Base-by-base conservation (phyloP, 306 rosid genomes). In the Prunus mira region DNA sequence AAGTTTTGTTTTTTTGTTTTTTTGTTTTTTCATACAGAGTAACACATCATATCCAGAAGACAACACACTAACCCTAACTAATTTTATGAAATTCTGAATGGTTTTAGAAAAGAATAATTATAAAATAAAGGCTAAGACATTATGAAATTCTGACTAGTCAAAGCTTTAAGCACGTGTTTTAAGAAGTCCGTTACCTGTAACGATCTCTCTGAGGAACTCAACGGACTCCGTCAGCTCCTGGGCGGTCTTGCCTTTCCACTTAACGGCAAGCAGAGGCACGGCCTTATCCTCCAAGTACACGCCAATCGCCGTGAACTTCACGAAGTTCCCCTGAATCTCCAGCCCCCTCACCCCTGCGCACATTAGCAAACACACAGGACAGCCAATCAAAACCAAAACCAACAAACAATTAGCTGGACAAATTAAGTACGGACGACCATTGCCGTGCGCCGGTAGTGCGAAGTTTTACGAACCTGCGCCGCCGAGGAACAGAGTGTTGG, bases 251-350 rank as follows among this genome's bases (percentile, higher is more conserved):
- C 88, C 93, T 49, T 77, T 85, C 98, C 98, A 91, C 74, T 85
- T 94, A 6, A 70, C 68, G 73, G 89, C 73, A 0, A 94, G 91
- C 18, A 32, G 82, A 25, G 89, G 45, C 27, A 89, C 81, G 34
- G 91, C 93, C 20, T 65, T 79, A 4, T 82, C 86, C 86, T 94
- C 98, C 81, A 91, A 69, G 77, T 91, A 91, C 38, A 93, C 88
- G 0, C 91, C 97, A 3, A 93, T 77, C 50, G 81, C 86, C 3
- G 97, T 91, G 88, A 93, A 79, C 79, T 87, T 88, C 10, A 90
- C 86, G 24, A 88, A 83, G 1, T 87, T 82, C 7, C 91, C 96
- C 49, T 82, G 73, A 45, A 93, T 87, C 19, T 68, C 75, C 70
- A 90, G 3, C 50, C 93, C 98, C 68, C 98, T 83, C 67, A 1